These are phyloP conservation scores for Boletus rubropictus DNA, from an alignment of 768 basidiomycete species.

Conservation along the genomic window DNA sequence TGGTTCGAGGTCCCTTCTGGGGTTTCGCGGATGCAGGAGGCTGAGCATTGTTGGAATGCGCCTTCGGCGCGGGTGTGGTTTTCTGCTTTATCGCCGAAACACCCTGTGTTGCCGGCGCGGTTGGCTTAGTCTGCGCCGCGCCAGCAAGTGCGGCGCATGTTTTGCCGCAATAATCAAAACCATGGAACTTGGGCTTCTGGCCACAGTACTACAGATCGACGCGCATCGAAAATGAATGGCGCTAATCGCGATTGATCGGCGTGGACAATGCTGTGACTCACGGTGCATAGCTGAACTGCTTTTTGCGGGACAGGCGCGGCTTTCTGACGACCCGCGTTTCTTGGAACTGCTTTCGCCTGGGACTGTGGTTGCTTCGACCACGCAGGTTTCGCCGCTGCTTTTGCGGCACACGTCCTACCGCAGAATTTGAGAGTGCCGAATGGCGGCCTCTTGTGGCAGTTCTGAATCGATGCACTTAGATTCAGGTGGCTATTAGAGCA, in stretches of 20 bases:
- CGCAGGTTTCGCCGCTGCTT: slow-evolving; percentile 28
- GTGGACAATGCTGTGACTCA: slow-evolving; percentile 19
- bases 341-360: slow-evolving; percentile 10
- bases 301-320: slow-evolving; percentile 16
- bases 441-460: slow-evolving; percentile 52
- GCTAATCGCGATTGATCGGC: slow-evolving; percentile 27
- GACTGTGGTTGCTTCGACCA: slow-evolving; percentile 11
- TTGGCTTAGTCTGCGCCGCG: slow-evolving; percentile 17
- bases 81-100: slow-evolving; percentile 18
- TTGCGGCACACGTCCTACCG: slow-evolving; percentile 48
- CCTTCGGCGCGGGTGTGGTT: slow-evolving; percentile 5
- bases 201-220: slow-evolving; percentile 40
- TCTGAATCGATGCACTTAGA: slow-evolving; percentile 29
- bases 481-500: background rate
- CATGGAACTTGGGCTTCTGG: slow-evolving; percentile 55
- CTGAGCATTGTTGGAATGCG: slow-evolving; percentile 6
- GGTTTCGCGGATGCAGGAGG: slow-evolving; percentile 7
- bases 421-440: slow-evolving; percentile 51
- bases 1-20: slow-evolving; percentile 14
- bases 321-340: slow-evolving; percentile 11
- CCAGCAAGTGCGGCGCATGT: slow-evolving; percentile 51
- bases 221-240: slow-evolving; percentile 17
- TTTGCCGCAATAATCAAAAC: slow-evolving; percentile 60
- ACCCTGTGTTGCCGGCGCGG: slow-evolving; percentile 11
- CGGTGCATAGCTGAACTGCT: slow-evolving; percentile 21